These are phyloP conservation scores for Starmerella sirachaensis DNA, from an alignment of 805 yeast species.

Conservation along the genomic window DNA sequence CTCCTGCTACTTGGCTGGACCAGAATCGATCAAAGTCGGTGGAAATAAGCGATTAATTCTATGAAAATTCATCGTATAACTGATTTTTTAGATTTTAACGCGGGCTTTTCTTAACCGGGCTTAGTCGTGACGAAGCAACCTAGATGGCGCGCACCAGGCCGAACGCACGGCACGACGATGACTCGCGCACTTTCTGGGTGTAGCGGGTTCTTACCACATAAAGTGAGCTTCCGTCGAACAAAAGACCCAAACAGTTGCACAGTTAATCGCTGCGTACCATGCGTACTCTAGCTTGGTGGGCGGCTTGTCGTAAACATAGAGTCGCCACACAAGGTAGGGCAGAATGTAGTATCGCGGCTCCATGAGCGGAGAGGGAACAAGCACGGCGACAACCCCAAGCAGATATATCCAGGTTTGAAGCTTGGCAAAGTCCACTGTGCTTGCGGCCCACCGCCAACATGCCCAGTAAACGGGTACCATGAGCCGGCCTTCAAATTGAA, in stretches of 20 bases:
- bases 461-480: slow-evolving; percentile 66
- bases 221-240: slow-evolving; percentile 56
- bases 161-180: not conserved
- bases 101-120: too few species aligned
- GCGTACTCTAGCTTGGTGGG: slow-evolving; percentile 40
- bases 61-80: too few species aligned
- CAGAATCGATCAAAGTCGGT: too few species aligned
- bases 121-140: too few species aligned
- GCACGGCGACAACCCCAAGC: slow-evolving; percentile 43
- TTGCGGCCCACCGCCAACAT: slow-evolving; percentile 28
- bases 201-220: slow-evolving; percentile 54
- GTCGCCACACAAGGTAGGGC: slow-evolving; percentile 67
- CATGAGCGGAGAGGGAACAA: slow-evolving; percentile 82
- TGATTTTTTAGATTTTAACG: too few species aligned
- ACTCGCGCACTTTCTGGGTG: not conserved
- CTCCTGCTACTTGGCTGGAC: too few species aligned
- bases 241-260: slow-evolving; percentile 44
- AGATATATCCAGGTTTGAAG: slow-evolving; percentile 33
- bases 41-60: too few species aligned
- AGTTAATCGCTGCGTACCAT: slow-evolving; percentile 52
- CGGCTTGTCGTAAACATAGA: slow-evolving; percentile 33
- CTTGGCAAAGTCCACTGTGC: slow-evolving; percentile 21
- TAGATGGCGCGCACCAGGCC: too few species aligned
- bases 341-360: slow-evolving; percentile 88
- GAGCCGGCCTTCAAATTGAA: slow-evolving; percentile 25